Base-by-base conservation (phyloP, 495 filamentous ascomycete genomes). In the Hypoxylon crocopeplum region DNA sequence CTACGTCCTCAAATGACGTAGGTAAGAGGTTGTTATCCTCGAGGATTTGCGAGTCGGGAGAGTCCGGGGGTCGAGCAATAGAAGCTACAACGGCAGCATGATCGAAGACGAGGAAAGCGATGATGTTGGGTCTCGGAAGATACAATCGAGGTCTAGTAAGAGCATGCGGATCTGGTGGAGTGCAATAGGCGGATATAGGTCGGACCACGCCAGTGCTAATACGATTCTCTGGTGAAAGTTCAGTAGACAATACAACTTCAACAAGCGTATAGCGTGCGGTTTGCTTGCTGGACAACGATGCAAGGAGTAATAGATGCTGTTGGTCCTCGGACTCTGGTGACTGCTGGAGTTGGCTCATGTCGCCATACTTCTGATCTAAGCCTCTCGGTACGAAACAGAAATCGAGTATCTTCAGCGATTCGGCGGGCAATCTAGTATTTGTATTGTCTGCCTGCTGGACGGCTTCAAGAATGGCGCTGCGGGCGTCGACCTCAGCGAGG, bases 91-190 rank as follows among this genome's bases (percentile, higher is more conserved):
- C 84, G 12, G 96, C 76, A 10, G 87, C 91, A 51, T 86, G 82
- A 37, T 86, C 85, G 52, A 95, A 89, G 4, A 92, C 79, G 34
- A 96, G 70, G 60, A 93, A 93, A n/a, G 91, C 94, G 1, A 90
- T 88, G 36, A 90, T 79, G 5, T 80, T 84, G 8, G 92, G 87
- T 30, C 81, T 79, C 3, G 95, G 91, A 20, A 97, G 76, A 48
- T 90, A 84, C n/a, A 98, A 64, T 48, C 82, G 84, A 6, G 92
- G 87, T 61, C 82, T 83, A 22, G 77, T 69, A 2, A 59, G 71
- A 55, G 71, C 73, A 32, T 66, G 55, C 7, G 66, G 47, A 27
- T 76, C 70, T 46, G 71, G 73, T 33, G 79, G 77, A 21, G 75
- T 77, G 29, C 72, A 79, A 69, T 90, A 91, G 19, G 79, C 85